Evolutionary conservation across 2,329 filamentous ascomycete genomes (phyloP), one percentile per base, ranked within the genome.

Genomic region (Endoconidiophora laricicola): DNA sequence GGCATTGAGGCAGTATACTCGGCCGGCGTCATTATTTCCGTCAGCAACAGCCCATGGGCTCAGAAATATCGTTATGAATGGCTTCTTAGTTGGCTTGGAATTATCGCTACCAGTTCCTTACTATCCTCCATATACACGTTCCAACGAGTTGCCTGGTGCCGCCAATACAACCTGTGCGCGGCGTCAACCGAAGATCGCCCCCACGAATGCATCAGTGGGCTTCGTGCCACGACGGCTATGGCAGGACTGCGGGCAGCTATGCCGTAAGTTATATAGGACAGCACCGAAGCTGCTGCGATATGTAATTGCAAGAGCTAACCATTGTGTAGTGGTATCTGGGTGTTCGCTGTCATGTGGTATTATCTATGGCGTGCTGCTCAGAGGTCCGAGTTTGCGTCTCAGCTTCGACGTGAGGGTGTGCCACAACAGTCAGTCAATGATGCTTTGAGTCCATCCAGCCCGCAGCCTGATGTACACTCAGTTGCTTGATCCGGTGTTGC

Each of bases 181-280:
- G 6, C 20, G 9, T 26, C 47, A 14, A 29, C 22, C 6, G 14
- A 14, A 3, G 18, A 24, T 23, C 48, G 41, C 4, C 48, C 48
- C 16, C 48, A 52, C 23, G 49, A 48, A 18, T 48, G 45, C 23
- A 18, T 52, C 22, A 45, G 24, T 10, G 49, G 49, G 10, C 37
- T 52, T 16, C 33, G 12, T 12, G 46, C 44, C 7, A 20, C 26
- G 14, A 43, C 48, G 10, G 39, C 51, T 5, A 48, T 55, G 53
- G 44, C 26, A 20, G 37, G 26, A n/a, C 9, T 47, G 22, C 44
- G 41, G 3, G 14, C 26, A 23, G 10, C 49, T 14, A 22, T 45
- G 6, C 29, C 29, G 18, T 41, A 42, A 42, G 40, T 42, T 7
- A 33, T 33, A 33, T 12, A 7, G 12, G 29, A 33, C 12, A 33